Evolutionary conservation across 768 basidiomycete genomes (phyloP).

Genomic region (Xanthoconium stramineum): DNA sequence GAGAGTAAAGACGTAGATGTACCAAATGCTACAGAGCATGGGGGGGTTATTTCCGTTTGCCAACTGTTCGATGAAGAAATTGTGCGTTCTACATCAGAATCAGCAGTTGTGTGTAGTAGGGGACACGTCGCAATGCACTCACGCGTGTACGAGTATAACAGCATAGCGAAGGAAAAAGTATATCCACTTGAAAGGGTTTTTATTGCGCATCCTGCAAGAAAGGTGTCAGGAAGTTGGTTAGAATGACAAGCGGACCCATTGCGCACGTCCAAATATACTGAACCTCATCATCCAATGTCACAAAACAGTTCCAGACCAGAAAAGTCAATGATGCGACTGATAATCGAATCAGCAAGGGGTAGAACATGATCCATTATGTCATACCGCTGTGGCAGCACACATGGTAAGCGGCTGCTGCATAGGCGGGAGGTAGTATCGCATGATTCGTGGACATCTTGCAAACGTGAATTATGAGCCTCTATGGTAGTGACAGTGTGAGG

Average conservation of each 20-base stretch:
- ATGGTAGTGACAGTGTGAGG: too few relatives aligned
- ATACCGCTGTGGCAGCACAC: constrained; percentile 14
- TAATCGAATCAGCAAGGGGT: background rate
- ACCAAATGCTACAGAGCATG: constrained; percentile 9
- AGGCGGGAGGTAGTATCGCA: background rate
- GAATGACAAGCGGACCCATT: background rate
- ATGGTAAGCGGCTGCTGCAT: background rate
- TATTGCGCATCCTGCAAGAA: constrained; percentile 20
- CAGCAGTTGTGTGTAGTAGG: background rate
- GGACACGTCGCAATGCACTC: background rate
- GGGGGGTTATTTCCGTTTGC: constrained; percentile 11
- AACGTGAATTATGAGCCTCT: too few relatives aligned
- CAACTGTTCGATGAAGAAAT: constrained; percentile 2
- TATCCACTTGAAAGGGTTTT: constrained; percentile 28
- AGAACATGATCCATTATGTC: background rate
- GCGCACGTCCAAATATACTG: constrained; percentile 25
- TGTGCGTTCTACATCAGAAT: constrained; percentile 11
- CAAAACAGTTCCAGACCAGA: constrained; percentile 11
- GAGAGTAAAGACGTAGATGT: background rate
- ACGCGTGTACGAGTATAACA: constrained; percentile 18
- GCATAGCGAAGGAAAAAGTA: constrained; percentile 26
- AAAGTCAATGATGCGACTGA: constrained; percentile 14
- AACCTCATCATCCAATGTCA: constrained; percentile 19
- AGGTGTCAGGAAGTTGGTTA: background rate
- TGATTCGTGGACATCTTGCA: too few relatives aligned